Conservation (phyloP, 805 yeast species). For the Myxozyma monticola region DNA sequence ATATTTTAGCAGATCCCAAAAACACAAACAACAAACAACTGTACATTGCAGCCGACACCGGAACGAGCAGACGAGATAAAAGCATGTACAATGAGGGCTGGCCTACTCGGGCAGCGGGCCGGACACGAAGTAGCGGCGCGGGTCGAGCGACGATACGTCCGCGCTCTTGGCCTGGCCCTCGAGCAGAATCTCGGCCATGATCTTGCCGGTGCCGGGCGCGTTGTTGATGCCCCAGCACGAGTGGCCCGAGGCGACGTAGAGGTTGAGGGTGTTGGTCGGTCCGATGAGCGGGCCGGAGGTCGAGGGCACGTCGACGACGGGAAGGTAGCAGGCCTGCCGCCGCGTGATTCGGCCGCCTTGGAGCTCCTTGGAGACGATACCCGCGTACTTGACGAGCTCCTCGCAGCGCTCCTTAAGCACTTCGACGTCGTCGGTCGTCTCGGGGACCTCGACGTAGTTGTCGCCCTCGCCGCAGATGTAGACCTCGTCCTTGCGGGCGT, state of each 20-base stretch:
- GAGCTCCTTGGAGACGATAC: slow-evolving; percentile 68
- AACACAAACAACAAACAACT: neutral
- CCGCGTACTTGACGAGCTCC: slow-evolving; percentile 76
- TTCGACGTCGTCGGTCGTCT: slow-evolving; percentile 89
- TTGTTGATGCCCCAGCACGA: slow-evolving; percentile 99
- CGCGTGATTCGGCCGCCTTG: slow-evolving; percentile 72
- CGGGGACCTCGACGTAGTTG: slow-evolving; percentile 85
- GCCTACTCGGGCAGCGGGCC: slow-evolving; percentile 26
- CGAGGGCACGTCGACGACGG: slow-evolving; percentile 90
- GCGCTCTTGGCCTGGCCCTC: slow-evolving; percentile 82
- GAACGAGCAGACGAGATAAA: neutral
- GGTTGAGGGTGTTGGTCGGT: slow-evolving; percentile 78
- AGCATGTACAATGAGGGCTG: neutral
- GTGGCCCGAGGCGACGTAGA: slow-evolving; percentile 87
- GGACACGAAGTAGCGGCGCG: slow-evolving; percentile 71
- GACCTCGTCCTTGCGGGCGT: slow-evolving; percentile 93
- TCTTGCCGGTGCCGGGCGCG: slow-evolving; percentile 95
- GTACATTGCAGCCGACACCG: neutral
- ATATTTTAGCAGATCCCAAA: slow-evolving; percentile 4
- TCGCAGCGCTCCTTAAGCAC: slow-evolving; percentile 87
- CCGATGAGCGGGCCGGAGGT: slow-evolving; percentile 93
- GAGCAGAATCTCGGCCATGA: slow-evolving; percentile 79
- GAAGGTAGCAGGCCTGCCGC: slow-evolving; percentile 93
- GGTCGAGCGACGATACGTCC: slow-evolving; percentile 79
- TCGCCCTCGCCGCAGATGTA: slow-evolving; percentile 98